phyloP scores from a whole-genome alignment of 2,329 filamentous ascomycete genomes.

The Fonsecaea multimorphosa region DNA sequence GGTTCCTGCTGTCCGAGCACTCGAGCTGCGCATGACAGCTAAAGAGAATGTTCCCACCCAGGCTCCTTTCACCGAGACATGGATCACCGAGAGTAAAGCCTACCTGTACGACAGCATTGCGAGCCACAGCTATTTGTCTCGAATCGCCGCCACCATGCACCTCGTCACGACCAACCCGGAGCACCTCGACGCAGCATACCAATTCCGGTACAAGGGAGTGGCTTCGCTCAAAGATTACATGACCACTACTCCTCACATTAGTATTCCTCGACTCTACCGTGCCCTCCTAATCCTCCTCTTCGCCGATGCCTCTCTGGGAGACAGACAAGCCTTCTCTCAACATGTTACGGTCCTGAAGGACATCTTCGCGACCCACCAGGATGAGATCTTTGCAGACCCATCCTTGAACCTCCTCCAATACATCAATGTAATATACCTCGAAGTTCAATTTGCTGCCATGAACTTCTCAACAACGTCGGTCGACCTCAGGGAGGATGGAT shows the following conservation, averaged over 20 bases:
- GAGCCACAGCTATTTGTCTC: conserved; percentile 22
- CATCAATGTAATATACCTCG: conserved; percentile 17
- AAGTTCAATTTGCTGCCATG: conserved; percentile 16
- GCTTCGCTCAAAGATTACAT: conserved; percentile 15
- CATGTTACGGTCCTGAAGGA: conserved; percentile 16
- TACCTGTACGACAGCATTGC: conserved; percentile 23
- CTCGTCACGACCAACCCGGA: conserved; percentile 6
- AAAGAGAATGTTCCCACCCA: conserved; percentile 13
- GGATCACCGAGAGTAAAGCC: conserved; percentile 12
- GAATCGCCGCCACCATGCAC: conserved; percentile 17
- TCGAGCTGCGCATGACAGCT: conserved; percentile 14
- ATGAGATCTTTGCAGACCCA: conserved; percentile 6
- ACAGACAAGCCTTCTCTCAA: conserved; percentile 4
- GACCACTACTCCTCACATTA: conserved; percentile 5
- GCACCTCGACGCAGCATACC: conserved; percentile 8
- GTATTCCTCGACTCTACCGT: conserved; percentile 17
- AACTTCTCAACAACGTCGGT: conserved; percentile 1
- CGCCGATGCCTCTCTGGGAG: conserved; percentile 16
- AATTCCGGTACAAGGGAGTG: conserved; percentile 6
- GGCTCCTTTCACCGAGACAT: conserved; percentile 12
- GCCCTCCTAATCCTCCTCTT: conserved; percentile 21
- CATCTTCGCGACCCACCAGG: conserved; percentile 11
- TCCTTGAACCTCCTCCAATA: conserved; percentile 19
- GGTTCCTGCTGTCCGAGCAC: conserved; percentile 10
- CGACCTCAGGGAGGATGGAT: conserved; percentile 15